These are phyloP conservation scores for Paraphoma sp. DNA, from an alignment of 2,329 filamentous ascomycete genomes.

Conservation along the genomic window DNA sequence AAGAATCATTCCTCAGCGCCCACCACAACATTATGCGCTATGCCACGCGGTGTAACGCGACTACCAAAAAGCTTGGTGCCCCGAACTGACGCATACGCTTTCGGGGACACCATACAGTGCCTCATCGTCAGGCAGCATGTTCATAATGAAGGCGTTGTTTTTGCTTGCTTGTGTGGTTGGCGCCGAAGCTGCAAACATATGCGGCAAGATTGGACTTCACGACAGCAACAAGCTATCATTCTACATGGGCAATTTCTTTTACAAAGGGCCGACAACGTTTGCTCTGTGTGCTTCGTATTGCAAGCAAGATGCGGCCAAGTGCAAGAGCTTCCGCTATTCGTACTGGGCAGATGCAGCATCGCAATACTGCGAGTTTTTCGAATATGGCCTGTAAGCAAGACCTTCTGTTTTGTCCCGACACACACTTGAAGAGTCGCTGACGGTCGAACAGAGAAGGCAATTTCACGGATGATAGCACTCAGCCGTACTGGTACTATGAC, in stretches of 20 bases:
- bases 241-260: constrained; percentile 36
- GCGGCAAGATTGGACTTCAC: constrained; percentile 17
- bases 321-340: constrained; percentile 26
- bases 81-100: not conserved
- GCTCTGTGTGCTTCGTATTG: constrained; percentile 28
- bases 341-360: constrained; percentile 19
- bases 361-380: constrained; percentile 34
- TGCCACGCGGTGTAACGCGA: too few species aligned
- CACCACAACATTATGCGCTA: too few species aligned
- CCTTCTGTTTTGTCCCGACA: not conserved
- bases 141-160: not conserved
- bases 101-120: too few species aligned
- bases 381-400: constrained; percentile 19
- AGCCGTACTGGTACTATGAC: constrained; percentile 28
- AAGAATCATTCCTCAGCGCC: not conserved
- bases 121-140: not conserved
- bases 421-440: not conserved
- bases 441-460: constrained; percentile 11
- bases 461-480: constrained; percentile 13
- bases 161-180: not conserved
- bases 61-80: not conserved
- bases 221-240: constrained; percentile 10
- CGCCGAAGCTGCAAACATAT: constrained; percentile 6
- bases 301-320: constrained; percentile 17
- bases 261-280: constrained; percentile 21